Conservation (phyloP, 495 filamentous ascomycete genomes). For the Penicillium flavigenum region DNA sequence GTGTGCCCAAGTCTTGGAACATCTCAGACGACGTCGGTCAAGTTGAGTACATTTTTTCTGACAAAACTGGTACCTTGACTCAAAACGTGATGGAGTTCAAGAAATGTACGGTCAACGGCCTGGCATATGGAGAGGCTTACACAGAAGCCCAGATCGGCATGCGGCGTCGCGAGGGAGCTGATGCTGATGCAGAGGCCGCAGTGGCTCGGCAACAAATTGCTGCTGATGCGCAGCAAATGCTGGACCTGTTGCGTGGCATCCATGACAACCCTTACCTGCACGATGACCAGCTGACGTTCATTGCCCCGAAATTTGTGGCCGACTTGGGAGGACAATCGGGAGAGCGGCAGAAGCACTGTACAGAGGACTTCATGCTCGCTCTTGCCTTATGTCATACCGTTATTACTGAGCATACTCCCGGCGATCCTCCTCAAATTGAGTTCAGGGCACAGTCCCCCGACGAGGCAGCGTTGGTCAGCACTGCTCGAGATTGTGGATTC, state of each 20-base stretch:
- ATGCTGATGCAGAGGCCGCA: constrained; percentile 77
- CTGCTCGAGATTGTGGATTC: constrained; percentile 93
- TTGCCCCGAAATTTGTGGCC: constrained; percentile 82
- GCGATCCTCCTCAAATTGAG: constrained; percentile 83
- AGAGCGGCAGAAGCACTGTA: constrained; percentile 70
- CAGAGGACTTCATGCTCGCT: constrained; percentile 90
- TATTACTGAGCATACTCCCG: constrained; percentile 84
- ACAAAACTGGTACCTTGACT: constrained; percentile 97
- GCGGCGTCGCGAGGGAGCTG: constrained; percentile 83
- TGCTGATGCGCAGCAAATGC: constrained; percentile 66
- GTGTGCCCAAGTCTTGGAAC: constrained; percentile 98
- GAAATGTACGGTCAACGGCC: constrained; percentile 91
- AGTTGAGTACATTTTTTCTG: constrained; percentile 99
- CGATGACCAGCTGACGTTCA: constrained; percentile 86
- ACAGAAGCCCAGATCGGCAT: constrained; percentile 95
- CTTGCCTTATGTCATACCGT: constrained; percentile 95
- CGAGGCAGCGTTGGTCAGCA: constrained; percentile 91
- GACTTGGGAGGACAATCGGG: constrained; percentile 78
- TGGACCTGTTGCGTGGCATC: constrained; percentile 68
- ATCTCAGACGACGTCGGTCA: constrained; percentile 98
- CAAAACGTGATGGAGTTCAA: constrained; percentile 99
- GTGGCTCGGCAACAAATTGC: constrained; percentile 77
- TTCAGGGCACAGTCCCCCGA: constrained; percentile 98
- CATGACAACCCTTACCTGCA: constrained; percentile 89
- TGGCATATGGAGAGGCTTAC: constrained; percentile 94